Evolutionary conservation across 2,329 filamentous ascomycete genomes (phyloP).

Genomic region (Nigrograna mackinnonii): DNA sequence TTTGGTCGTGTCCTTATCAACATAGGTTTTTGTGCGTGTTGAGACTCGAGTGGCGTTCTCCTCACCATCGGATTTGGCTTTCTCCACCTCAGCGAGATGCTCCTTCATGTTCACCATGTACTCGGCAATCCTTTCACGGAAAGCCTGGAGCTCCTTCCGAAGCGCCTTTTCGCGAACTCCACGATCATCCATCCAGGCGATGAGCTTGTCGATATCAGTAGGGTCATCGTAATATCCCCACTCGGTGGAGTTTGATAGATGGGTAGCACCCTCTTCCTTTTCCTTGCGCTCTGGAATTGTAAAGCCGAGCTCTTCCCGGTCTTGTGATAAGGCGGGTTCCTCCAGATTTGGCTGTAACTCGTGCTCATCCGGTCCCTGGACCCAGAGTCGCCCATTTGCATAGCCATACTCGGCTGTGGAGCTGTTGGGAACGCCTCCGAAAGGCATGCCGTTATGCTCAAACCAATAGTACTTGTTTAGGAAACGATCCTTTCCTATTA

Average conservation of each 20-base stretch:
- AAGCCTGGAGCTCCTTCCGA: constrained; percentile 80
- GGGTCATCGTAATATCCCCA: constrained; percentile 93
- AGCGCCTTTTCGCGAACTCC: constrained; percentile 86
- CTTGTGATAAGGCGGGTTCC: constrained; percentile 72
- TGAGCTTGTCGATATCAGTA: constrained; percentile 74
- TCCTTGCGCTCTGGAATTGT: constrained; percentile 85
- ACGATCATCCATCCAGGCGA: constrained; percentile 86
- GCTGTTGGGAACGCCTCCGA: constrained; percentile 81
- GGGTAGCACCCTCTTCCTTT: constrained; percentile 81
- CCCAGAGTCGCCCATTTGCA: constrained; percentile 93
- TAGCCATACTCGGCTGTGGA: constrained; percentile 87
- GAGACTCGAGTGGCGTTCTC: constrained; percentile 59
- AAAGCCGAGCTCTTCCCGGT: constrained; percentile 76
- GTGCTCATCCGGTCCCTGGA: constrained; percentile 90
- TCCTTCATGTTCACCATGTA: constrained; percentile 80
- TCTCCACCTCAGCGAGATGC: constrained; percentile 65
- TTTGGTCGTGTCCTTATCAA: constrained; percentile 55
- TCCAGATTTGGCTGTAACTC: constrained; percentile 61
- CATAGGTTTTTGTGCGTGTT: constrained; percentile 65
- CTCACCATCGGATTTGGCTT: constrained; percentile 52
- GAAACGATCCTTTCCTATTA: constrained; percentile 92
- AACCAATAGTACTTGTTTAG: constrained; percentile 99
- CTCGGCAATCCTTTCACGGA: constrained; percentile 73
- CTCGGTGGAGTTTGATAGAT: constrained; percentile 74
- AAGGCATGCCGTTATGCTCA: constrained; percentile 97